Conservation (phyloP, 1,284 basidiomycete species). For the Leccinum variabile region DNA sequence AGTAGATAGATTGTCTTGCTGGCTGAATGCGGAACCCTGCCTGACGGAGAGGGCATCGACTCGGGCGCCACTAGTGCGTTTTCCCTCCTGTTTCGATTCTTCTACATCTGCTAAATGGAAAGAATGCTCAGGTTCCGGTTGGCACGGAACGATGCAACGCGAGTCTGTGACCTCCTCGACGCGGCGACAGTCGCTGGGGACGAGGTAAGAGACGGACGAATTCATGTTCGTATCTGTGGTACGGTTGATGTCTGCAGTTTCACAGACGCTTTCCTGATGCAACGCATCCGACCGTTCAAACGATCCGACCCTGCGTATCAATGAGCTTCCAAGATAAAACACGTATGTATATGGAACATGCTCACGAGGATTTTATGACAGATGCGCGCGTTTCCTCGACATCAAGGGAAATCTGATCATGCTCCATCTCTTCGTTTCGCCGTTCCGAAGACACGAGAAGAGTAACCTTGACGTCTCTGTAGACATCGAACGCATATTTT, state of each 20-base stretch:
- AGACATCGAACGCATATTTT: background rate
- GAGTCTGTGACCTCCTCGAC: background rate
- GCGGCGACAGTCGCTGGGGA: background rate
- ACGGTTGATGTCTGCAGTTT: background rate
- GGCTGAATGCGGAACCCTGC: background rate
- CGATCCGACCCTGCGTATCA: conserved; percentile 1
- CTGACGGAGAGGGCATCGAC: background rate
- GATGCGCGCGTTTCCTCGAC: background rate
- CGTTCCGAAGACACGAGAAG: background rate
- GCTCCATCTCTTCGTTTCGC: background rate
- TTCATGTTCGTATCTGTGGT: background rate
- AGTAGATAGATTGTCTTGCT: background rate
- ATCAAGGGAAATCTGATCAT: background rate
- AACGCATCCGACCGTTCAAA: background rate
- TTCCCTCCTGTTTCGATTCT: background rate
- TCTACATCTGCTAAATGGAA: background rate
- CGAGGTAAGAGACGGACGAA: background rate
- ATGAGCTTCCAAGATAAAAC: conserved; percentile 2
- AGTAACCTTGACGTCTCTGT: background rate
- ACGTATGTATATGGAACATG: background rate
- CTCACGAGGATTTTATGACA: conserved; percentile 7
- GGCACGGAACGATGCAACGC: background rate
- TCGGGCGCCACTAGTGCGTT: background rate
- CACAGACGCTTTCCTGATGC: background rate
- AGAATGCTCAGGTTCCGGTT: background rate